Conservation (phyloP, 148 eudicot genomes). For the Selenicereus undatus region DNA sequence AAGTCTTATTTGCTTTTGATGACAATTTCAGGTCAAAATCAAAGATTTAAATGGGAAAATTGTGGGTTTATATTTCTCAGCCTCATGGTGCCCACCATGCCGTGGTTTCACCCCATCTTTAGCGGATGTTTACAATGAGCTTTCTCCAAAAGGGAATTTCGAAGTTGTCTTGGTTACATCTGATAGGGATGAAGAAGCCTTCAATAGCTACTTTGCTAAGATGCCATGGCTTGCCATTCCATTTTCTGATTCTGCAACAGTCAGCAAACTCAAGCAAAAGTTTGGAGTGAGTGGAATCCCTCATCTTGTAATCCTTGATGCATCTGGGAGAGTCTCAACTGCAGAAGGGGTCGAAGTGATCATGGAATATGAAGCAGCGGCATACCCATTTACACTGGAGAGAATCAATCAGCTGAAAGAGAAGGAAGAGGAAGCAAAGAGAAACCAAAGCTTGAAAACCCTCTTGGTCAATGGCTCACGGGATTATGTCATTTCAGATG, state of each 20-base stretch:
- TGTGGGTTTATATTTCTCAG: constrained; percentile 53
- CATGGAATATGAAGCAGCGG: constrained; percentile 36
- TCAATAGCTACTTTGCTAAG: constrained; percentile 41
- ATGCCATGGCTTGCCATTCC: constrained; percentile 66
- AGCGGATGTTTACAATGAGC: constrained; percentile 34
- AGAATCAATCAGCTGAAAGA: constrained; percentile 38
- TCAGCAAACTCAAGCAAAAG: constrained; percentile 20
- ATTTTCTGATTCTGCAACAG: constrained; percentile 33
- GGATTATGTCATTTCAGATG: constrained; percentile 41
- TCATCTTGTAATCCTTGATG: constrained; percentile 41
- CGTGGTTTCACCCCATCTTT: constrained; percentile 46
- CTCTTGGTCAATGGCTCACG: constrained; percentile 43
- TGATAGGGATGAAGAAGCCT: constrained; percentile 46
- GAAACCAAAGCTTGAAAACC: constrained; percentile 41
- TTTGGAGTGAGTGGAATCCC: constrained; percentile 50
- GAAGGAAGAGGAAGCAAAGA: constrained; percentile 43
- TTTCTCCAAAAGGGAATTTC: constrained; percentile 39
- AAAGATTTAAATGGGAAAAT: constrained; percentile 36
- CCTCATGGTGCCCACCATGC: constrained; percentile 62
- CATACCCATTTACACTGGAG: constrained; percentile 44
- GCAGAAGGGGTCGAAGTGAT: constrained; percentile 40
- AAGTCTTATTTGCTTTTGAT: constrained; percentile 1
- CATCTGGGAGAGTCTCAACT: constrained; percentile 38
- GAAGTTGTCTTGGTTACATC: constrained; percentile 47
- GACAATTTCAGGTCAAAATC: constrained; percentile 40